Base-by-base conservation (phyloP, 768 basidiomycete genomes). In the Phylloporus arenicola region DNA sequence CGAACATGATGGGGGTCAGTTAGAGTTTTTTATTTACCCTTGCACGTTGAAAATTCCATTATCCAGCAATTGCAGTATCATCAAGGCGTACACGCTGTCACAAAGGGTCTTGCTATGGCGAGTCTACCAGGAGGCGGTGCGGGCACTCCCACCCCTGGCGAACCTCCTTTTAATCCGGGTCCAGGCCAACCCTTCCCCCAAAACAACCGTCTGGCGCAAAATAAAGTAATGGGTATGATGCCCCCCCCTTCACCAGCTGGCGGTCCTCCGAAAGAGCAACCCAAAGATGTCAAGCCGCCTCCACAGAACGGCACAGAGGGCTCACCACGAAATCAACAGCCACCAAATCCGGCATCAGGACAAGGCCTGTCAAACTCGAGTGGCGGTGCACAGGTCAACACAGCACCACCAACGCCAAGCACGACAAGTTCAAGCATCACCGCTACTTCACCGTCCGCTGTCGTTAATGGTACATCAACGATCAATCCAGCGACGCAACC, bases 181-280 rank as follows among this genome's bases (percentile, higher is more conserved):
- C 69, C 52, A 47, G 66, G 66, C 17, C 70, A 70, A 43, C 57
- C 55, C n/a, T 72, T 72, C 44, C 50, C 67, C 56, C 60, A 67
- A 68, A 52, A 66, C 66, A 52, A 52, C 53, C 58, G 61, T 48
- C 34, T 59, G 57, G 69, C 53, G 22, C 71, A 61, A 55, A 50
- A 38, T 27, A 72, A 72, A 46, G 61, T 70, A 1, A 74, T 72
- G 69, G 65, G 62, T 14, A 80, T 78, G 76, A 70, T 73, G 64
- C 58, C 62, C n/a, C 79, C 79, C 0, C 80, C 79, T 5, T 80
- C 80, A 6, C 78, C 81, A 35, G 74, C 71, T 1, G 57, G 61
- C 43, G 60, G 60, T 52, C 64, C 63, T 42, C 51, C 59, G 25
- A 64, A 67, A 52, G 64, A 67, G 47, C 67, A 65, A 48, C 46